phyloP scores from a whole-genome alignment of 305 asterid genomes.

The Plantago lanceolata region DNA sequence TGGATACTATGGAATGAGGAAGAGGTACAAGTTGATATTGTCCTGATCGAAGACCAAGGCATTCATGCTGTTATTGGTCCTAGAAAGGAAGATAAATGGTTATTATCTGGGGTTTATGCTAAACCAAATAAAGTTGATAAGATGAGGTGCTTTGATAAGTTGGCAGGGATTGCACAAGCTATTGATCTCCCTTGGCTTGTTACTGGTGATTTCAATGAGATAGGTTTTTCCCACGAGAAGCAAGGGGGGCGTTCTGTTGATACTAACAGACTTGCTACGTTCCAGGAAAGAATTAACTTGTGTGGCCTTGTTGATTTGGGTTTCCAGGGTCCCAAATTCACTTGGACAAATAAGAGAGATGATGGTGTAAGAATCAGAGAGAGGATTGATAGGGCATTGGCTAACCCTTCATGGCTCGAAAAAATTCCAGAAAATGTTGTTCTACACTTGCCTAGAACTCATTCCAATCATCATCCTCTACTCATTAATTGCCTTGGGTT shows the following conservation, averaged over 20 bases:
- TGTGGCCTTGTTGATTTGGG: neutral
- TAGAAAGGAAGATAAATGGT: neutral
- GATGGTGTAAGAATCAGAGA: neutral
- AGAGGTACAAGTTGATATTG: neutral
- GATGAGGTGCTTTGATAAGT: no score
- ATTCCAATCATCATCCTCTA: neutral
- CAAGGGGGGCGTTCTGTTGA: neutral
- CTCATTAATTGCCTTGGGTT: neutral
- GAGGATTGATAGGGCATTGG: neutral
- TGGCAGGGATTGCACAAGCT: neutral
- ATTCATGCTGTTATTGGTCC: neutral
- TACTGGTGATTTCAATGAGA: neutral
- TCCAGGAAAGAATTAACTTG: neutral
- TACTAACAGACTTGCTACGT: neutral
- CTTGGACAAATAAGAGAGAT: neutral
- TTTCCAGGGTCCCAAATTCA: neutral
- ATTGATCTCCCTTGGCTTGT: neutral
- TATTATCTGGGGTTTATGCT: neutral
- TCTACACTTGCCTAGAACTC: neutral
- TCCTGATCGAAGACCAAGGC: neutral
- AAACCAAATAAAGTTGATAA: neutral
- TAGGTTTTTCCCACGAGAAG: neutral
- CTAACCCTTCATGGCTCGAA: neutral
- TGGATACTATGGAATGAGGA: neutral
- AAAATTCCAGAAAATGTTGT: neutral